phyloP scores from a whole-genome alignment of 208 protist species.

The Acanthamoeba castellanii region DNA sequence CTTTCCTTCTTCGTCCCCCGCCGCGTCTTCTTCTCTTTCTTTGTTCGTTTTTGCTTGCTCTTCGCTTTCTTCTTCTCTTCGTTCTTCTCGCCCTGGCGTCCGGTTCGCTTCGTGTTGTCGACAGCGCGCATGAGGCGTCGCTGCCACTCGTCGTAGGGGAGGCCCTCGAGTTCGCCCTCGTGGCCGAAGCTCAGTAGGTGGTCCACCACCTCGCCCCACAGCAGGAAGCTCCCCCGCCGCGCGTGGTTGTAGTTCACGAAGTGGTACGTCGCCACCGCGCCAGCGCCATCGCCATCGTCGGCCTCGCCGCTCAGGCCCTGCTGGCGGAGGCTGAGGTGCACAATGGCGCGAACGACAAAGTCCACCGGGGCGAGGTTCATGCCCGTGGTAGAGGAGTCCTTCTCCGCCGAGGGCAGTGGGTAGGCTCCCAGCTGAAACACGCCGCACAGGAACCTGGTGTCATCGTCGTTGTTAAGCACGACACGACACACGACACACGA shows the following conservation, averaged over 20 bases:
- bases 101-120: background rate
- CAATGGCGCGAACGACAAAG: slow-evolving; percentile 45
- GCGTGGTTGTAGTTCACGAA: slow-evolving; percentile 30
- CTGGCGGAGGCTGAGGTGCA: slow-evolving; percentile 7
- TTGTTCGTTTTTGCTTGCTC: background rate
- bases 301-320: background rate
- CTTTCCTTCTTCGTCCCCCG: background rate
- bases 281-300: background rate
- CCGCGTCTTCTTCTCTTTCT: background rate
- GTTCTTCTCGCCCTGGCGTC: no score
- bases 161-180: background rate
- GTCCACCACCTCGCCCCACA: slow-evolving; percentile 10
- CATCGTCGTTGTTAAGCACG: background rate
- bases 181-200: slow-evolving; percentile 23
- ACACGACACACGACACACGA: background rate
- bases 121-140: background rate
- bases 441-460: slow-evolving; percentile 20
- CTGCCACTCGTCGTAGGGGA: slow-evolving; percentile 4
- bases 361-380: slow-evolving; percentile 56
- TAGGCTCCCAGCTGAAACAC: slow-evolving; percentile 30
- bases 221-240: background rate
- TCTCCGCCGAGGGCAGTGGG: background rate
- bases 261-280: background rate
- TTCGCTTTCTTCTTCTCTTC: background rate
- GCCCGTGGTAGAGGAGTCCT: background rate